Base-by-base conservation (phyloP, 2,329 filamentous ascomycete genomes). In the Penicillium aurantiogriseum region DNA sequence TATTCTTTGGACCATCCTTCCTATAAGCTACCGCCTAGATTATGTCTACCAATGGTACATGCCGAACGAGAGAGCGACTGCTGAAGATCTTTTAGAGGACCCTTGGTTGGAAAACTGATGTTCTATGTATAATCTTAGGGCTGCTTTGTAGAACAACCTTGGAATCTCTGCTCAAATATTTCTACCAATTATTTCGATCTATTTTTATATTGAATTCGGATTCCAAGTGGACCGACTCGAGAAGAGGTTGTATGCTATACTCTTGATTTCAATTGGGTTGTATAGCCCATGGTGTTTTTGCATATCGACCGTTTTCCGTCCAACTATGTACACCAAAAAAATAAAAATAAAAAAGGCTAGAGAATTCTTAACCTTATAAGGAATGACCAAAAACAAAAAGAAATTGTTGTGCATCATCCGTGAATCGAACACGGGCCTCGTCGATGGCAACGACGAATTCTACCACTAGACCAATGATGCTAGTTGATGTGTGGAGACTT, bases 341-440 rank as follows among this genome's bases (percentile, higher is more conserved):
- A 10, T 15, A 19, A 39, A 5, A 17, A 33, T 10, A 10, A 10
- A 10, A 29, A 29, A 10, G 8, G 10, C 31, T 33, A 13, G 31
- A 15, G 2, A 13, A 31, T 31, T 5, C 31, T 13, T 10, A 45
- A 17, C 15, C 11, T 5, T n/a, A 29, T 19, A 17, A n/a, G n/a
- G n/a, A 13, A 9, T 35, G 5, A 15, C 2, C 1, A 47, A 40
- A 54, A 52, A 46, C 48, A 33, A 47, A 48, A 56, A 44, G 25
- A 63, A 67, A 65, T 49, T 46, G 7, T 4, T 45, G 33, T 76
- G 74, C 74, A 76, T 76, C 74, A 74, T 76, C 74, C 74, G 74
- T 74, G 74, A 76, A 76, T 76, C 74, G 74, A 76, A 76, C 74
- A 74, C 74, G 74, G 74, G 74, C 73, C 74, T 76, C 74, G 68